phyloP scores from a whole-genome alignment of 75 land plant species.

The Picea glauca region DNA sequence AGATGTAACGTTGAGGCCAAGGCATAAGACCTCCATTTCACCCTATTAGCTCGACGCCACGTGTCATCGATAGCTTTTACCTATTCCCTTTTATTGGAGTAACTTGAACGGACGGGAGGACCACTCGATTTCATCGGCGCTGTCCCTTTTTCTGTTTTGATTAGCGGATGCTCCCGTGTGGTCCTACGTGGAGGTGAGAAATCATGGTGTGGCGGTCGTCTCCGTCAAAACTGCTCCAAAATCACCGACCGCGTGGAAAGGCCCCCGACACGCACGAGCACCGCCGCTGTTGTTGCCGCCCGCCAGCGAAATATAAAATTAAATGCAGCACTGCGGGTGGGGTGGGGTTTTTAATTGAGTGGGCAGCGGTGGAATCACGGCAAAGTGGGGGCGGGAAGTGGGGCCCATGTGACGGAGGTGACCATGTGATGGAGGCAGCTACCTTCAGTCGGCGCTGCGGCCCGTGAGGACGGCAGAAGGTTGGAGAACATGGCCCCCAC shows the following conservation, averaged over 20 bases:
- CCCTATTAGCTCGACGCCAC: too few relatives aligned
- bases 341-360: background rate
- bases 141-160: too few relatives aligned
- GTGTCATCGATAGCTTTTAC: too few relatives aligned
- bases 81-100: too few relatives aligned
- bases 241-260: conserved; percentile 11
- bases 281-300: conserved; percentile 12
- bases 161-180: too few relatives aligned
- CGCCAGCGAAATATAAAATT: background rate
- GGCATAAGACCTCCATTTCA: too few relatives aligned
- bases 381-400: background rate
- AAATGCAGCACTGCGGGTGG: background rate
- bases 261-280: conserved; percentile 10
- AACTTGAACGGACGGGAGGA: too few relatives aligned
- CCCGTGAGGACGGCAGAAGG: background rate
- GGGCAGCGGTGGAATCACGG: conserved; percentile 10
- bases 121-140: too few relatives aligned
- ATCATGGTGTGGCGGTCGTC: too few relatives aligned
- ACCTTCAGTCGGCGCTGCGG: conserved; percentile 8
- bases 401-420: background rate
- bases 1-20: too few relatives aligned
- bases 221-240: background rate
- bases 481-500: conserved; percentile 6
- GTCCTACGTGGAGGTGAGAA: too few relatives aligned
- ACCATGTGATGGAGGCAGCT: background rate